phyloP scores from a whole-genome alignment of 495 filamentous ascomycete genomes.

The Podospora pseudocomata region DNA sequence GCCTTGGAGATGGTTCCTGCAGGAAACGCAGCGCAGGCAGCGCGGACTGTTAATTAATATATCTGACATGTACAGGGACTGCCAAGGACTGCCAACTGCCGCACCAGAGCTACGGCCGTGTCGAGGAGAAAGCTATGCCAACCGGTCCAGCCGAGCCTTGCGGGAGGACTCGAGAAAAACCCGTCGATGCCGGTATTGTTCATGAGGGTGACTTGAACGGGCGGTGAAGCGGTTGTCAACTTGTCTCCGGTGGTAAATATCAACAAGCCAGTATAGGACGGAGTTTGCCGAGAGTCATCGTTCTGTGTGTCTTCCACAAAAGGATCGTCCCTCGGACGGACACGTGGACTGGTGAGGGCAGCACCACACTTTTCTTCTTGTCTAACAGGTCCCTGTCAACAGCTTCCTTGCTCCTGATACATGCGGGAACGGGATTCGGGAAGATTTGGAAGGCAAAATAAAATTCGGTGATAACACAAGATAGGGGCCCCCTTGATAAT shows the following conservation, averaged over 20 bases:
- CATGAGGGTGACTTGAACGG: no score
- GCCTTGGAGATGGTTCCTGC: slow-evolving; percentile 6
- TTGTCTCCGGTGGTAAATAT: neutral
- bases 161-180: neutral
- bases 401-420: slow-evolving; percentile 1
- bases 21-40: slow-evolving; percentile 7
- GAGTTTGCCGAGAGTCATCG: neutral
- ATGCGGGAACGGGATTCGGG: neutral
- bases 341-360: neutral
- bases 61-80: slow-evolving; percentile 9
- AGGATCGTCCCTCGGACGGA: neutral
- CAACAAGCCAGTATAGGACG: neutral
- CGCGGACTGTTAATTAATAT: slow-evolving; percentile 9
- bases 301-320: neutral
- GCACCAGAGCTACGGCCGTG: slow-evolving; percentile 4
- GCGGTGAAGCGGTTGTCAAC: no score
- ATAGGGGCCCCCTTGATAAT: neutral
- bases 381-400: neutral
- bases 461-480: neutral
- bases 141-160: neutral
- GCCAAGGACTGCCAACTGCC: slow-evolving; percentile 10
- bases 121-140: neutral
- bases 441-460: neutral
- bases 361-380: neutral
- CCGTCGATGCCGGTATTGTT: neutral